Evolutionary conservation across 2,329 filamentous ascomycete species (phyloP), one percentile per base, ranked within the genome.

Genomic region (Fusarium sp.): DNA sequence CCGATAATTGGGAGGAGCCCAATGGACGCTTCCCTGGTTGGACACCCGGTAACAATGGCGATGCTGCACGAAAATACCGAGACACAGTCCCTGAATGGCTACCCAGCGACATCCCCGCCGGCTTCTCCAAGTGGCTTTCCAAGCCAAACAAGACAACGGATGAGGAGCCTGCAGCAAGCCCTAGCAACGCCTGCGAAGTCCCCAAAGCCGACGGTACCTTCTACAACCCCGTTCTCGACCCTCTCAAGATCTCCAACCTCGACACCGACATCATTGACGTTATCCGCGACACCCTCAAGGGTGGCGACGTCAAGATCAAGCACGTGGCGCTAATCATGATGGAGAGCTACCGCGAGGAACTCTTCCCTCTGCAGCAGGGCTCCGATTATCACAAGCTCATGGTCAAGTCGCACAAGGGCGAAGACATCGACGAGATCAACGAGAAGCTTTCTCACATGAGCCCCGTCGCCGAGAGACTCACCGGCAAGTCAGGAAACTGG

Each of bases 311-410:
- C 35, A 81, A 81, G 59, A 85, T 86, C 63, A 84, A 85, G 68
- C 84, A 86, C 64, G 79, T 86, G 16, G 78, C 86, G n/a, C 71
- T 86, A 13, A 69, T 86, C 25, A 82, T 85, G 56, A 79, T 86
- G 47, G 85, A 86, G 70, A 86, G 84, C 49, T 84, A 84, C 4
- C 81, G 85, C 9, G 82, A 83, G 21, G 85, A 86, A 50, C 80
- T 86, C 1, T 86, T 86, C 65, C 85, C 85, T 7, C 72, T 86
- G 28, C 83, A 84, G 40, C 81, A 82, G 62, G 79, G 79, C 6
- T 84, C 82, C 7, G 75, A 82, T 32, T 82, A 85, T 23, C 82
- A 81, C 67, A 77, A 81, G 7, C 80, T 80, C 2, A 77, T 83
- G 6, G 62, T 77, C 15, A 68, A 79, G 16, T 82, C 82, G 2